phyloP scores from a whole-genome alignment of 2,329 filamentous ascomycete genomes.

The Magnaporthiopsis rhizophila region DNA sequence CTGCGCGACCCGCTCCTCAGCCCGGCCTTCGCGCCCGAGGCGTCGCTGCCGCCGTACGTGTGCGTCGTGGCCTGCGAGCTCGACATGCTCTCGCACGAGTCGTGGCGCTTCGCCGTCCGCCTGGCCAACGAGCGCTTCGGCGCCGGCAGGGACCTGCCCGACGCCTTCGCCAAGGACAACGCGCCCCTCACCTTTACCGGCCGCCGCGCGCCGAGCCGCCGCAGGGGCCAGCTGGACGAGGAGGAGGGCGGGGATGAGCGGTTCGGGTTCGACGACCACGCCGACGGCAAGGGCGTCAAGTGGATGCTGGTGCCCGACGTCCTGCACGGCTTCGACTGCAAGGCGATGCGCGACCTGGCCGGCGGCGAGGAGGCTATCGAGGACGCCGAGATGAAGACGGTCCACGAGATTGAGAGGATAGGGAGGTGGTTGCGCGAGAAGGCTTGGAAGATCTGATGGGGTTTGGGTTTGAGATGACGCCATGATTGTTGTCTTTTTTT shows the following conservation, averaged over 20 bases:
- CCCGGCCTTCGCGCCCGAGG: constrained; percentile 23
- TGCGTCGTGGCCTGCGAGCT: constrained; percentile 36
- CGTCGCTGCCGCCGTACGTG: constrained; percentile 30
- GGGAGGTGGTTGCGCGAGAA: constrained; percentile 7
- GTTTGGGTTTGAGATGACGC: neutral
- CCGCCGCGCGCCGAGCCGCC: constrained; percentile 14
- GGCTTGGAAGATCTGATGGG: constrained; percentile 2
- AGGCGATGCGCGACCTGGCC: constrained; percentile 17
- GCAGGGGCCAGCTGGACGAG: constrained; percentile 17
- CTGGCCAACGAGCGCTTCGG: constrained; percentile 23
- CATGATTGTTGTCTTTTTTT: neutral
- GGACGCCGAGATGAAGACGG: constrained; percentile 22
- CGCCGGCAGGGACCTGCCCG: constrained; percentile 13
- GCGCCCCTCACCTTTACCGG: constrained; percentile 9
- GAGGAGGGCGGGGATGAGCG: constrained; percentile 23
- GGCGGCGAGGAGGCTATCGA: constrained; percentile 22
- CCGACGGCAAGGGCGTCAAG: constrained; percentile 20
- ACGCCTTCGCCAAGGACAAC: constrained; percentile 11
- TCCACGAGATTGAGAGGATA: constrained; percentile 5
- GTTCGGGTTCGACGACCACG: constrained; percentile 26
- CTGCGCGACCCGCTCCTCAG: constrained; percentile 32
- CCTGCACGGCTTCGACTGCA: constrained; percentile 31
- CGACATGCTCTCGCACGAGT: constrained; percentile 36
- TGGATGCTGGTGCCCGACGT: constrained; percentile 35
- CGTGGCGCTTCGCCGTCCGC: constrained; percentile 27